These are phyloP conservation scores for Raddia distichophylla DNA, from an alignment of 176 grass and related monocot species.

Conservation along the genomic window DNA sequence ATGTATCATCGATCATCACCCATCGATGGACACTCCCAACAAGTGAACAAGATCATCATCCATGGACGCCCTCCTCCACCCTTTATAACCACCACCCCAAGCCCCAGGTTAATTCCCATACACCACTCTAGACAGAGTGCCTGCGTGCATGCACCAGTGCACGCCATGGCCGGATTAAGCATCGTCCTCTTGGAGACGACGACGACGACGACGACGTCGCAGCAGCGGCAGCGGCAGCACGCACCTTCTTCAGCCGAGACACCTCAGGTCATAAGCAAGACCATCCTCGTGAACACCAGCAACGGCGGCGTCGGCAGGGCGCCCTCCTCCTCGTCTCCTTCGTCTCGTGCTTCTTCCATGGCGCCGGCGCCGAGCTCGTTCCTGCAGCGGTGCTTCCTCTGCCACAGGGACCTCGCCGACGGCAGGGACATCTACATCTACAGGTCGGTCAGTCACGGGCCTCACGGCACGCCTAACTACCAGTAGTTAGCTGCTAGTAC, in stretches of 20 bases:
- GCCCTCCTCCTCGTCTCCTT: not conserved
- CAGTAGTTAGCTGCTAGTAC: not conserved
- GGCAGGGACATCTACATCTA: slow-evolving; percentile 62
- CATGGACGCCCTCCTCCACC: too few species aligned
- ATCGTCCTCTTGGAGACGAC: slow-evolving; percentile 41
- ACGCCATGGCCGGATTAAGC: slow-evolving; percentile 37
- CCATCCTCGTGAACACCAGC: slow-evolving; percentile 3
- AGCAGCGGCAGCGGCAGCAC: not conserved
- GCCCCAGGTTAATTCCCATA: not conserved
- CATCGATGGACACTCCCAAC: too few species aligned
- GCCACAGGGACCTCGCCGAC: slow-evolving; percentile 43
- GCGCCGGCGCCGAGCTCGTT: slow-evolving; percentile 23
- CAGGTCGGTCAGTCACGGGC: slow-evolving; percentile 26
- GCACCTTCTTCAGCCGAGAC: not conserved
- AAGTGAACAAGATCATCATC: not conserved
- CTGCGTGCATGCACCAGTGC: not conserved
- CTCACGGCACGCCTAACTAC: not conserved
- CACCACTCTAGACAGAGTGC: not conserved
- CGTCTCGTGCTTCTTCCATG: not conserved
- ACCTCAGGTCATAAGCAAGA: slow-evolving; percentile 39
- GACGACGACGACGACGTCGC: not conserved
- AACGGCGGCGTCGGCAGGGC: not conserved
- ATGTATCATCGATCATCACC: too few species aligned
- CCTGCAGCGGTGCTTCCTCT: slow-evolving; percentile 51
- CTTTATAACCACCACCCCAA: not conserved